Evolutionary conservation across 2,329 filamentous ascomycete genomes (phyloP).

Genomic region (Tolypocladium capitatum): DNA sequence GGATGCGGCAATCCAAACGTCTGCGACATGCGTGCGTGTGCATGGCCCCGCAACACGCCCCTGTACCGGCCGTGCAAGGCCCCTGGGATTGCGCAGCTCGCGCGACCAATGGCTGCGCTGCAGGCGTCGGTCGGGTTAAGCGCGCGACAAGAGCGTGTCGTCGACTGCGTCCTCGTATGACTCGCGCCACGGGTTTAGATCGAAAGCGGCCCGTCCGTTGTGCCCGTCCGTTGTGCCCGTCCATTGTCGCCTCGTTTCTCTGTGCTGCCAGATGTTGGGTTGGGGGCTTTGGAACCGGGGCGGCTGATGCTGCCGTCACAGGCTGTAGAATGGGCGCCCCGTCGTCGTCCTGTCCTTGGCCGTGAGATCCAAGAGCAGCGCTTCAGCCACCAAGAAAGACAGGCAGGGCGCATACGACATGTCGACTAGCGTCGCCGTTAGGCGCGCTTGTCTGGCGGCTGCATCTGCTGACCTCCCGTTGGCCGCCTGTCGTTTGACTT

Average conservation of each 20-base stretch:
- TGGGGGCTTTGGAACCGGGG: background rate
- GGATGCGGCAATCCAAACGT: background rate
- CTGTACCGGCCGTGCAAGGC: background rate
- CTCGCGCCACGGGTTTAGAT: background rate
- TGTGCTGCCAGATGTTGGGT: background rate
- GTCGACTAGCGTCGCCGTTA: background rate
- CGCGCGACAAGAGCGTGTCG: background rate
- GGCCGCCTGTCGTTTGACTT: background rate
- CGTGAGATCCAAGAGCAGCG: background rate
- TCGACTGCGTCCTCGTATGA: background rate
- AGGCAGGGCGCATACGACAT: background rate
- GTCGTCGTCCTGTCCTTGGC: background rate
- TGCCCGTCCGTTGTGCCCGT: too few species aligned
- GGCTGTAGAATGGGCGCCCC: background rate
- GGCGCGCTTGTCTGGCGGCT: background rate
- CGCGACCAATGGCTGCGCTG: background rate
- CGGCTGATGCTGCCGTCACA: background rate
- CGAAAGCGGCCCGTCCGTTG: background rate
- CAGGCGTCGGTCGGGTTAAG: background rate
- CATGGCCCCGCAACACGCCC: too few species aligned
- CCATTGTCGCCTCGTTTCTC: background rate
- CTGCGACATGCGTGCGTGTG: too few species aligned
- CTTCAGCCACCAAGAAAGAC: background rate
- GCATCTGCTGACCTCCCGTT: background rate
- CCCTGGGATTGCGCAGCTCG: background rate